phyloP scores from a whole-genome alignment of 305 asterid species.

The Fraxinus floribunda region DNA sequence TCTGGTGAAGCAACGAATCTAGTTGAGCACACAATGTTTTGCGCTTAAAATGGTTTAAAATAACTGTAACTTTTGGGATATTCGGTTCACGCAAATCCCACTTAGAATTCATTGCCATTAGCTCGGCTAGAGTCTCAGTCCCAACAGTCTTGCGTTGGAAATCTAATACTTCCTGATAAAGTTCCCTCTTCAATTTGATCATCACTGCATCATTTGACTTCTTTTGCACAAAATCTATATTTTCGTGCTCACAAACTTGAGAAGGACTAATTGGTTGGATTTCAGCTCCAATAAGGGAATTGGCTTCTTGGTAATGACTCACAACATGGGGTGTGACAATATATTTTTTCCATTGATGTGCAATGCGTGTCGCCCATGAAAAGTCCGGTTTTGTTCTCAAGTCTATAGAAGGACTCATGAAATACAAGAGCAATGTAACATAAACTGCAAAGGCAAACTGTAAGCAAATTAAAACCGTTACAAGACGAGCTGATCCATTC shows the following conservation, averaged over 20 bases:
- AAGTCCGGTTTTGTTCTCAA: slow-evolving; percentile 62
- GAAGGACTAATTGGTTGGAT: slow-evolving; percentile 28
- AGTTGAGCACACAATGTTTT: slow-evolving; percentile 82
- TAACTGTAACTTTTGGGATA: slow-evolving; percentile 62
- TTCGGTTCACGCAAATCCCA: slow-evolving; percentile 50
- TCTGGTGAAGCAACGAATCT: slow-evolving; percentile 69
- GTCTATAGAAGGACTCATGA: slow-evolving; percentile 70
- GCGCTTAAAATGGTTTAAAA: slow-evolving; percentile 81
- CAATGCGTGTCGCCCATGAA: slow-evolving; percentile 61
- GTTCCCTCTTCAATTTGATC: slow-evolving; percentile 72
- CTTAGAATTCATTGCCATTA: slow-evolving; percentile 69
- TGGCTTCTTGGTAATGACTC: slow-evolving; percentile 43
- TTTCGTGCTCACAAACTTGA: slow-evolving; percentile 68
- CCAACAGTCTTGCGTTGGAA: slow-evolving; percentile 51
- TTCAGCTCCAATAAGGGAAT: slow-evolving; percentile 16
- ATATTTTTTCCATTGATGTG: slow-evolving; percentile 61
- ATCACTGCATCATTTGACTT: slow-evolving; percentile 59
- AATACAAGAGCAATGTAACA: slow-evolving; percentile 72
- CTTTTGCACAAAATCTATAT: slow-evolving; percentile 78
- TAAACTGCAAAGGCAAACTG: slow-evolving; percentile 80
- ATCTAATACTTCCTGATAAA: slow-evolving; percentile 53
- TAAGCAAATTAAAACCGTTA: slow-evolving; percentile 61
- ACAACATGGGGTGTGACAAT: slow-evolving; percentile 58
- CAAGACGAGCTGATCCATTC: slow-evolving; percentile 44
- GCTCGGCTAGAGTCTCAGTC: slow-evolving; percentile 54